Evolutionary conservation across 768 basidiomycete genomes (phyloP), one percentile per base, ranked within the genome.

Genomic region (Russula sp.): DNA sequence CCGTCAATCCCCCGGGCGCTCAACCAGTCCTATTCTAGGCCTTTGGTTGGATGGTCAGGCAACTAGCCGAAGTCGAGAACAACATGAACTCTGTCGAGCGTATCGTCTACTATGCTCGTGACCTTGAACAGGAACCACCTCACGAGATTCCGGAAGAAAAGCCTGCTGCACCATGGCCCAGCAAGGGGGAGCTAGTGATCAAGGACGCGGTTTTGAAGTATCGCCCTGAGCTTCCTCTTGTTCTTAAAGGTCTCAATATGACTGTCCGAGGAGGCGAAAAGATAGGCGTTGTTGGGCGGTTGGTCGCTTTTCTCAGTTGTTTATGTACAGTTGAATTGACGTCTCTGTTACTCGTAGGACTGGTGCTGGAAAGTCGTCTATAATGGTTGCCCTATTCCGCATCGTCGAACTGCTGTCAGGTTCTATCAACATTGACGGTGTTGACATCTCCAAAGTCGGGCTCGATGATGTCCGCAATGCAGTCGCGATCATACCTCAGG

Each of bases 21-120:
- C n/a, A 56, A 18, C 20, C 1, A 52, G 42, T 43, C 54, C 35
- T 63, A 39, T 25, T 52, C 22, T 61, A 86, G 83, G 66, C 78
- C 0, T 88, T 91, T 66, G 83, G 83, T 22, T 90, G 83, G 84
- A 79, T 90, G 72, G 82, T 88, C 45, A 83, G 87, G 9, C 88
- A 90, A 72, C 79, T 78, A 42, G 85, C 88, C 3, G 93, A 95
- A 70, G 86, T 94, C 11, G 93, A 96, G 73, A 96, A 97, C 72
- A 82, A 94, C 72, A 93, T 95, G 90, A 93, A 93, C 70, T 83
- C 85, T n/a, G 88, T 90, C 8, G 89, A 91, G 70, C 86, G 94
- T 29, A 78, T 98, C 18, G 75, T 92, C 3, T 82, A 93, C 70
- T 97, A 97, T 68, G 85, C 87, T 45, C 80, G 81, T 20, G 80